Base-by-base conservation (phyloP, 306 rosid genomes). In the Medicago ruthenica region DNA sequence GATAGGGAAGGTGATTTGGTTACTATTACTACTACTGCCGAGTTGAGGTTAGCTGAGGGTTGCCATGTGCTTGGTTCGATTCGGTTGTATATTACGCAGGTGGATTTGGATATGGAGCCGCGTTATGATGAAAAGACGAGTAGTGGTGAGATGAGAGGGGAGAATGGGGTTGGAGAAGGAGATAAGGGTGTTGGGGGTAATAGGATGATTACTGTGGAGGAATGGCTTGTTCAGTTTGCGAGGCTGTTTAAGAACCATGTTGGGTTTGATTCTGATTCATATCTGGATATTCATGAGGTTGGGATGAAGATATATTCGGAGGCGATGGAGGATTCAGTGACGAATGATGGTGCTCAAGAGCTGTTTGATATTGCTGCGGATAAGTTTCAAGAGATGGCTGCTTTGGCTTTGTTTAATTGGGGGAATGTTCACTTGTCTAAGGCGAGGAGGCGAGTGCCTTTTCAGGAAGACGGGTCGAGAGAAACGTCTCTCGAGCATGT, bases 151-250 rank as follows among this genome's bases (percentile, higher is more conserved):
- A 47, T n/a, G 70, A n/a, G 45, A 40, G 60, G 12, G 51, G 76
- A 74, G 82, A 84, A 87, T 80, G 89, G 83, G 67, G 86, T 41
- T 77, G 58, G 11, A 9, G 84, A 77, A 75, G 85, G 83, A 39
- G 86, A 71, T 8, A 59, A 37, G 51, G 83, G 75, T 39, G 75
- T n/a, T 9, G 72, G 57, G 11, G 73, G 58, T 27, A 85, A 80
- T 2, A 80, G 37, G 72, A 21, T 21, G 71, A 83, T 82, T 70
- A 79, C 78, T 47, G 76, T 90, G 36, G 96, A 94, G 88, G 97
- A 94, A 36, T 94, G 98, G 98, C 89, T 94, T 78, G 75, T 94
- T 24, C 98, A 91, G 81, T 94, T 94, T 83, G 98, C 98, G 4
- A 80, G 96, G 82, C 57, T 94, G 84, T 94, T 94, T 87, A 94